Base-by-base conservation (phyloP, 495 filamentous ascomycete genomes). In the Trypethelium eluteriae region DNA sequence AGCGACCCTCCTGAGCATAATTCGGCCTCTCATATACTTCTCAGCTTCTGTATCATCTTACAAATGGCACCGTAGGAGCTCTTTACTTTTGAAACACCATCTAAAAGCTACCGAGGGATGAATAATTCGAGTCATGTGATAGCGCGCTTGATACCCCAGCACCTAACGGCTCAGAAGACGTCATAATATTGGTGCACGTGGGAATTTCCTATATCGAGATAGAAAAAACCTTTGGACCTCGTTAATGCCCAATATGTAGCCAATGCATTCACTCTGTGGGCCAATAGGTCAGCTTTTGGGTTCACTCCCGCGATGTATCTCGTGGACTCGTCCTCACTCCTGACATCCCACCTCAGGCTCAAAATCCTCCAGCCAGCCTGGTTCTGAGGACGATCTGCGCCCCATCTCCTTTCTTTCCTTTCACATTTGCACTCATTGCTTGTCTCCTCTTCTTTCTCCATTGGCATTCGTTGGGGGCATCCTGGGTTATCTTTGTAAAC, bases 371-470 rank as follows among this genome's bases (percentile, higher is more conserved):
- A 35, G 7, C 32, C 32, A 36, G 11, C 53, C 41, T 44, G 14
- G 14, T 35, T 59, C 53, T 59, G 7, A 36, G 7, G 36, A 6
- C 53, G 7, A 18, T 9, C 53, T 7, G 32, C 53, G 2, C 9
- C 7, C 6, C 32, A 36, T 59, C 53, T 59, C 53, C 32, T 59
- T 59, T 36, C 53, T 59, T 59, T 59, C 53, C 53, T 35, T 59
- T 59, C 53, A 59, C 53, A 59, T 59, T 59, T 59, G 53, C 53
- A 35, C 53, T 7, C 34, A 36, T 36, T 59, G 53, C 53, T 36
- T 59, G 25, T 59, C 18, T 59, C 32, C 53, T 59, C 53, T 36
- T 59, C 32, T 59, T 59, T 59, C 53, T 59, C 53, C 32, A 59
- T 36, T 59, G 53, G 32, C 53, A 59, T 59, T 59, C 14, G 32